Evolutionary conservation across 1,284 basidiomycete species (phyloP).

Genomic region (Chiua sp.): DNA sequence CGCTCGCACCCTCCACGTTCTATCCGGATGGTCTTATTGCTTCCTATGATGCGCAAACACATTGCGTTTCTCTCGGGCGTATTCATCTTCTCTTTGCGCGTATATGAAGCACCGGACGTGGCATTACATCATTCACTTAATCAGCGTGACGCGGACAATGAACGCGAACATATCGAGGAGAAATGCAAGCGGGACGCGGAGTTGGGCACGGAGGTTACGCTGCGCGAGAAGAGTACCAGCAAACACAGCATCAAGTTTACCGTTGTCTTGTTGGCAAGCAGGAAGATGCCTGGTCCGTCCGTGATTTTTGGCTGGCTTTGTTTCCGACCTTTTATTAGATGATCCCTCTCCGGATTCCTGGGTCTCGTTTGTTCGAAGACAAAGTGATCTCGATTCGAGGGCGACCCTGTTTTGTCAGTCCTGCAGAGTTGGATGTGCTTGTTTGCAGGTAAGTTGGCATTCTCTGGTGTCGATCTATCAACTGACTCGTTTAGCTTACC

Average conservation of each 20-base stretch:
- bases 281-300: neutral
- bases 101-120: slow-evolving; percentile 68
- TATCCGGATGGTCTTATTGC: slow-evolving; percentile 96
- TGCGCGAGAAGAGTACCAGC: slow-evolving; percentile 75
- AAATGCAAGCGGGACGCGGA: slow-evolving; percentile 59
- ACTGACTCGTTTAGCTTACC: slow-evolving; percentile 58
- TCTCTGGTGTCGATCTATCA: neutral
- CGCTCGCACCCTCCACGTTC: slow-evolving; percentile 84
- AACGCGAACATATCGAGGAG: slow-evolving; percentile 63
- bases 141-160: slow-evolving; percentile 53
- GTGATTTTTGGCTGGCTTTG: neutral
- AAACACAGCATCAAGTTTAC: neutral
- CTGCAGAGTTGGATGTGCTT: slow-evolving; percentile 84
- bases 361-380: slow-evolving; percentile 85
- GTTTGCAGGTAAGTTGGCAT: slow-evolving; percentile 63
- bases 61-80: slow-evolving; percentile 90
- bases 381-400: slow-evolving; percentile 88
- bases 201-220: slow-evolving; percentile 78
- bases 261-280: neutral
- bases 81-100: slow-evolving; percentile 87
- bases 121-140: slow-evolving; percentile 57
- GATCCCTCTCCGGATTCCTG: slow-evolving; percentile 80
- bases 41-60: slow-evolving; percentile 89
- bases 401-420: slow-evolving; percentile 89
- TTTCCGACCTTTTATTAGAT: slow-evolving; percentile 52